These are phyloP conservation scores for Syncephalastrum racemosum DNA, from an alignment of 371 early-diverging fungal genomes.

Conservation along the genomic window DNA sequence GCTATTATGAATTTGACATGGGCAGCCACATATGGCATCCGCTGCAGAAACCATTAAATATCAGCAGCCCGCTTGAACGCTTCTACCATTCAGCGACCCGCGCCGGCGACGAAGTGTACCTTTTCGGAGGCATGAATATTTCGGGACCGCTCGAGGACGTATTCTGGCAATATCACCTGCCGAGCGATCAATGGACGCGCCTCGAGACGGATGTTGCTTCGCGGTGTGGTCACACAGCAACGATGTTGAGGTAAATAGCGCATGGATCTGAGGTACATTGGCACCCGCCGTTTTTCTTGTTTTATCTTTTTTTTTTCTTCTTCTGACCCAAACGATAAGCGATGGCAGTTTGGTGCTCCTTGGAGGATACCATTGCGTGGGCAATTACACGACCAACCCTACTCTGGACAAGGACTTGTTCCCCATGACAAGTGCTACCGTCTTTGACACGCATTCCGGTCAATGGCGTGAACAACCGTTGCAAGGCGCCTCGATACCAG, in stretches of 20 bases:
- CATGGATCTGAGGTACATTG: background rate
- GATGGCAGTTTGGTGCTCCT: constrained; percentile 29
- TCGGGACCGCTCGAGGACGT: constrained; percentile 17
- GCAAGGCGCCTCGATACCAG: constrained; percentile 18
- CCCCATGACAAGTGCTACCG: constrained; percentile 16
- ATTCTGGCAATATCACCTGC: constrained; percentile 28
- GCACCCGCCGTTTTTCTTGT: background rate
- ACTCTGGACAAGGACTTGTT: constrained; percentile 12
- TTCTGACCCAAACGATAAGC: constrained; percentile 7
- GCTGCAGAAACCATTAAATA: constrained; percentile 19
- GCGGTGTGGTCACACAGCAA: constrained; percentile 37
- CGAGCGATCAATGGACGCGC: constrained; percentile 18
- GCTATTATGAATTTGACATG: constrained; percentile 25
- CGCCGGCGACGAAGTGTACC: constrained; percentile 10
- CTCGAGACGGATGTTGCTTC: background rate
- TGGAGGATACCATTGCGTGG: constrained; percentile 30
- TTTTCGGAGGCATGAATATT: constrained; percentile 35
- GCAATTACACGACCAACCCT: constrained; percentile 15
- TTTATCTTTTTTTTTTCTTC: no score
- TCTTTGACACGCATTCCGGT: constrained; percentile 16
- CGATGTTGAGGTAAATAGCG: constrained; percentile 23
- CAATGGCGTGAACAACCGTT: constrained; percentile 25
- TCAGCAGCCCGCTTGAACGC: constrained; percentile 22
- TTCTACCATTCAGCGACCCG: constrained; percentile 29
- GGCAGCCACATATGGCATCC: constrained; percentile 23